Evolutionary conservation across 2,329 filamentous ascomycete genomes (phyloP), one percentile per base, ranked within the genome.

Genomic region (Gaeumannomyces tritici): DNA sequence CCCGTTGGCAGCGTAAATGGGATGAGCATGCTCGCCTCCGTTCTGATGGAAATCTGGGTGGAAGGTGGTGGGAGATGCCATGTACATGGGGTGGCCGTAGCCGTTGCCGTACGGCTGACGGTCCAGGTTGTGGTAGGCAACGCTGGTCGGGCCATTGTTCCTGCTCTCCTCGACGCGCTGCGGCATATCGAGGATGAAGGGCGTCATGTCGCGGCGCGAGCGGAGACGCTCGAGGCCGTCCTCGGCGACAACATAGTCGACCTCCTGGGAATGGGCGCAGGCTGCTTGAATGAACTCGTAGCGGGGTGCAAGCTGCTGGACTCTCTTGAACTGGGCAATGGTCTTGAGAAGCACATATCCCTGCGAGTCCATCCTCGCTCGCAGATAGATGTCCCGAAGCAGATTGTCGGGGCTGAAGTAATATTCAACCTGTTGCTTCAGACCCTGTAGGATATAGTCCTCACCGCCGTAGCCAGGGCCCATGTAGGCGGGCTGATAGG

Each of bases 331-430:
- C n/a, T 81, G 83, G 27, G 89, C 84, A 68, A 99, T 88, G 63
- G 96, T 83, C 42, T 83, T 81, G 61, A 99, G 77, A 60, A 86
- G 87, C 18, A 97, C 93, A 70, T 93, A 98, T 24, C 95, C 95
- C 73, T 98, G 90, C 1, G 89, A 90, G 72, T 99, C 93, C 95
- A 99, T 98, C 69, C 93, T 88, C 70, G 85, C 87, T 63, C 95
- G 88, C 64, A 99, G 81, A 74, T 87, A 98, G 70, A 90, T 82
- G 71, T 99, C 95, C 76, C 96, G 97, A 81, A 91, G 90, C 60
- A 98, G 82, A 72, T 99, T 99, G 70, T 97, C 90, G 31, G 96
- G 84, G 0, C 93, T 98, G 76, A 99, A 96, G 76, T 99, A 99
- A 78, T 97, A 99, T 70, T 96, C 91, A 51, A 92, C 83, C 71